These are phyloP conservation scores for Flammula alnicola DNA, from an alignment of 1,284 basidiomycete genomes.

Conservation along the genomic window DNA sequence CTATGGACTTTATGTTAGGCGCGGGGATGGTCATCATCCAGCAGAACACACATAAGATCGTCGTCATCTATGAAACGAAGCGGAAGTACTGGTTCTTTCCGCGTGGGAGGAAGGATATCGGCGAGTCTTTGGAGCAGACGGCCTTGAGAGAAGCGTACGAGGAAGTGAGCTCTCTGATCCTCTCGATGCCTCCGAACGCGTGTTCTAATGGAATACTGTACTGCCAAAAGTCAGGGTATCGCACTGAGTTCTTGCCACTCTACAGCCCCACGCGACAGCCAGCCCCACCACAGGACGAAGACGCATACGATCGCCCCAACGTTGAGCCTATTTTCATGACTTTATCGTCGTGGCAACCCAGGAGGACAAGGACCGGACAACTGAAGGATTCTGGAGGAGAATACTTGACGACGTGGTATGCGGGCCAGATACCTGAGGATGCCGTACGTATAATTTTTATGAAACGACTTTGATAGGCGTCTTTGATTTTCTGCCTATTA, in stretches of 20 bases:
- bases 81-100: constrained; percentile 57
- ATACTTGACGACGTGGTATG: constrained; percentile 59
- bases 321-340: constrained; percentile 55
- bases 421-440: constrained; percentile 52
- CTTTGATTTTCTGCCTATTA: background rate
- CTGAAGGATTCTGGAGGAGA: constrained; percentile 41
- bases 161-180: constrained; percentile 48
- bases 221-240: constrained; percentile 54
- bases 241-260: constrained; percentile 52
- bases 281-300: constrained; percentile 31
- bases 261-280: constrained; percentile 45
- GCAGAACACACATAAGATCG: constrained; percentile 38
- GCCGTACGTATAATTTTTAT: constrained; percentile 41
- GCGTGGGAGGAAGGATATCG: constrained; percentile 64
- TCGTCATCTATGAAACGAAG: constrained; percentile 47
- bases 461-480: background rate
- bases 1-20: constrained; percentile 56
- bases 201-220: background rate
- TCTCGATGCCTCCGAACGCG: background rate
- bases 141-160: constrained; percentile 68
- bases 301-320: constrained; percentile 27
- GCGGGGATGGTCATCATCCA: constrained; percentile 68
- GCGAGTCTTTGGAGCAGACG: constrained; percentile 59
- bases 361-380: constrained; percentile 11
- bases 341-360: constrained; percentile 35